Evolutionary conservation across 2,329 filamentous ascomycete genomes (phyloP).

Genomic region (Claviceps pazoutovae): DNA sequence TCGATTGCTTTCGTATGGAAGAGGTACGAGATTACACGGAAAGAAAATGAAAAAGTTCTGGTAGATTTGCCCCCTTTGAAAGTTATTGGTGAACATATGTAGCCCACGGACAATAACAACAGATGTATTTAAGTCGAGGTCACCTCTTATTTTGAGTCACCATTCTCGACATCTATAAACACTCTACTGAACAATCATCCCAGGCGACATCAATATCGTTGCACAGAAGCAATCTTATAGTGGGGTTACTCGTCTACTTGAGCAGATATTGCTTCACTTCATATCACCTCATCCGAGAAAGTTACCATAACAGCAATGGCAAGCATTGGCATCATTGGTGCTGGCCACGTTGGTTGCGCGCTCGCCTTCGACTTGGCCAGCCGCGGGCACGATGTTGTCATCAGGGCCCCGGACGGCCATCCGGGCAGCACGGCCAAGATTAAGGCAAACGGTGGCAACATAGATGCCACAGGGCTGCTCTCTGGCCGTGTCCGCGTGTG

Average conservation of each 20-base stretch:
- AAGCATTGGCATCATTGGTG: conserved; percentile 6
- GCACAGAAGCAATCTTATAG: too few species aligned
- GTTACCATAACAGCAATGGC: background rate
- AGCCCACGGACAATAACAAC: too few species aligned
- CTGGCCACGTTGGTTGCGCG: conserved; percentile 8
- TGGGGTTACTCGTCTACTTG: too few species aligned
- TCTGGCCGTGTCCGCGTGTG: background rate
- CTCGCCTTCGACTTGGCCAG: conserved; percentile 5
- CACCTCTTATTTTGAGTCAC: too few species aligned
- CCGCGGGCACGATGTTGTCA: conserved; percentile 2
- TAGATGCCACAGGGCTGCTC: background rate
- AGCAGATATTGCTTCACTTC: background rate
- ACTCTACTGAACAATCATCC: too few species aligned
- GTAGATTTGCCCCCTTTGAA: background rate
- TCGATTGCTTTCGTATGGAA: background rate
- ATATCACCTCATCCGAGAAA: background rate
- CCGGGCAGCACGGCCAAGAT: conserved; percentile 1
- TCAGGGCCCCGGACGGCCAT: conserved; percentile 3
- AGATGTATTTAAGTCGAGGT: too few species aligned
- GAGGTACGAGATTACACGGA: background rate
- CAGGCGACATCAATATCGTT: too few species aligned
- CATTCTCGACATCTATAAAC: too few species aligned
- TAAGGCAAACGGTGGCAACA: background rate
- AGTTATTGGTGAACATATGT: background rate
- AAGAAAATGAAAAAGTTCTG: too few species aligned